Evolutionary conservation across 164 flowering plant species (phyloP), one percentile per base, ranked within the genome.

Genomic region (Chimonanthus salicifolius): DNA sequence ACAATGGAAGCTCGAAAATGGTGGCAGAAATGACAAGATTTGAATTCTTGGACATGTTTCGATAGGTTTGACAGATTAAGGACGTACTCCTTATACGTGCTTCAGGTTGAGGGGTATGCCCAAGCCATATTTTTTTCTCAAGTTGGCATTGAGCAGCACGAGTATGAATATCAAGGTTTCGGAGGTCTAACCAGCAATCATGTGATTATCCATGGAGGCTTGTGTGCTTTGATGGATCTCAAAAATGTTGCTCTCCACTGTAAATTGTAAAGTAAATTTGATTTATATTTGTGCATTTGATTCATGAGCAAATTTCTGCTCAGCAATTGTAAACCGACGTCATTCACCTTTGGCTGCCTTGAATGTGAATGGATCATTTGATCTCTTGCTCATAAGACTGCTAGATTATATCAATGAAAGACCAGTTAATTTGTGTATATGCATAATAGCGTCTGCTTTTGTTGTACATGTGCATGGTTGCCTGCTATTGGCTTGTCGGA

Each of bases 1-100:
- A 77, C 80, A 43, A 83, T 94, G 96, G 98, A 94, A 84, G 74
- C 72, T 21, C 86, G 92, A 44, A 94, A 94, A 78, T 92, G 98
- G 98, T 94, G 92, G 90, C 84, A 90, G 0, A 84, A 92, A 75
- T 94, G 84, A 89, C 5, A 58, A 54, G 5, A 15, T n/a, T 54
- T 15, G 58, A 6, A 6, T 49, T 5, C 51, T 69, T 47, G 20
- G 51, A 10, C n/a, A 18, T 68, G 13, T 54, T 54, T 54, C 60
- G 15, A 54, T 54, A 0, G 60, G 11, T 13, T 54, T 16, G 11
- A 10, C 15, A 54, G 60, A 16, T 13, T 3, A 11, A n/a, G 60
- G 16, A 54, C 8, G 11, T 16, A 2, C 15, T 54, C 60, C 60
- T 54, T n/a, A 10, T 4, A 54, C 33, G 5, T 10, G 16, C 16